phyloP scores from a whole-genome alignment of 768 basidiomycete genomes.

The Hemileccinum rubropunctum region DNA sequence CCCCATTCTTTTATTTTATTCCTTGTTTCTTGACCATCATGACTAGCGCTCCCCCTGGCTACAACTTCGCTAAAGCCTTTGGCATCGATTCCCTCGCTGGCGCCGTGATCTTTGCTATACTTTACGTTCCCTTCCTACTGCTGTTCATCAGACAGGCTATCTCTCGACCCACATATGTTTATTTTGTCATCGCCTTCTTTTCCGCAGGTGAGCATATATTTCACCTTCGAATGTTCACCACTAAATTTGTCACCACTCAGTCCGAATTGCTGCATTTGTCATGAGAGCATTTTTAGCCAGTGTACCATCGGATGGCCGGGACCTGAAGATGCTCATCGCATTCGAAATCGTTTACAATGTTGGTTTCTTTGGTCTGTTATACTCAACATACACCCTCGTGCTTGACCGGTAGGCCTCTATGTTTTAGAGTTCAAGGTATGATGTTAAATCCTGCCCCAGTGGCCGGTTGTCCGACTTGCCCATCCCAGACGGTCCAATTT shows the following conservation, averaged over 20 bases:
- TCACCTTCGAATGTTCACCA: not conserved
- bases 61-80: conserved; percentile 21
- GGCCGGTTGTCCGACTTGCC: conserved; percentile 25
- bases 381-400: conserved; percentile 33
- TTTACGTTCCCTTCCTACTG: conserved; percentile 27
- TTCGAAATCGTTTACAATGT: conserved; percentile 33
- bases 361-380: conserved; percentile 36
- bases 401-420: conserved; percentile 27
- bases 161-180: conserved; percentile 26
- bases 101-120: conserved; percentile 32
- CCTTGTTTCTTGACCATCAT: conserved; percentile 14
- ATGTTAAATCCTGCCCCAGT: conserved; percentile 3
- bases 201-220: conserved; percentile 22
- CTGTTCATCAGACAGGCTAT: conserved; percentile 21
- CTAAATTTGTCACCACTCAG: conserved; percentile 11
- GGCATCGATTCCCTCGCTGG: conserved; percentile 33
- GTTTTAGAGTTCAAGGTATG: not conserved
- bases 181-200: conserved; percentile 28
- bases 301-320: conserved; percentile 17
- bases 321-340: conserved; percentile 24
- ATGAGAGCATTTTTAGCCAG: conserved; percentile 29
- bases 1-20: not conserved
- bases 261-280: conserved; percentile 31
- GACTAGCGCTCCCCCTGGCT: conserved; percentile 15
- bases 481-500: conserved; percentile 20